phyloP scores from a whole-genome alignment of 495 filamentous ascomycete species.

The Penicillium soppii region DNA sequence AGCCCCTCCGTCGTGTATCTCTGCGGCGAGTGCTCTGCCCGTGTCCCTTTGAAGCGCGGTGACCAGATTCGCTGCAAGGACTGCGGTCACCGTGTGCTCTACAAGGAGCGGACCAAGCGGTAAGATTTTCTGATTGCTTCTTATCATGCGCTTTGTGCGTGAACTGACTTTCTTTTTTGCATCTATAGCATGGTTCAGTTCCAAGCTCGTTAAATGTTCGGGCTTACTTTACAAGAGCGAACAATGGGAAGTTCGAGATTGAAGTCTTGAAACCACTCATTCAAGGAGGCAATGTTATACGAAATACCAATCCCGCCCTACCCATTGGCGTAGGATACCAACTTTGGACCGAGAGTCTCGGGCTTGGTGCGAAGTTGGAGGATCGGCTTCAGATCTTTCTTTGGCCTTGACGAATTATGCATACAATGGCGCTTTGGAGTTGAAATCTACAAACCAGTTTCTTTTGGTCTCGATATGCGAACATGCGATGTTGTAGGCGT shows the following conservation, averaged over 20 bases:
- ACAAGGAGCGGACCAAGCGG: constrained; percentile 98
- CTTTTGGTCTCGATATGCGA: not conserved
- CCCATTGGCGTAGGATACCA: too few relatives aligned
- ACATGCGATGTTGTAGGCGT: not conserved
- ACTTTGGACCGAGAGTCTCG: too few relatives aligned
- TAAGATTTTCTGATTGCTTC: constrained; percentile 42
- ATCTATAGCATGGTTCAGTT: constrained; percentile 88
- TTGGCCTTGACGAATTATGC: constrained; percentile 22
- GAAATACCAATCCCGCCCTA: too few relatives aligned
- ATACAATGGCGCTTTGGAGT: constrained; percentile 35
- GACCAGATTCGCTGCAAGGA: constrained; percentile 93
- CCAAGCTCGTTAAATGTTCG: constrained; percentile 69
- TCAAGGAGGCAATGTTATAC: too few relatives aligned
- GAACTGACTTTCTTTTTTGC: constrained; percentile 14
- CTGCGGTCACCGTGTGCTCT: constrained; percentile 93
- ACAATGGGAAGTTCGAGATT: too few relatives aligned
- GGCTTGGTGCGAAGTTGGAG: constrained; percentile 13
- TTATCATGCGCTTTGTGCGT: constrained; percentile 1
- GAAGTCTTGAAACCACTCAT: not conserved
- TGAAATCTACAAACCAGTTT: constrained; percentile 6
- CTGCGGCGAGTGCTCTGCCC: constrained; percentile 89
- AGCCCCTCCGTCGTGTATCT: constrained; percentile 70
- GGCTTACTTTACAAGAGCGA: not conserved
- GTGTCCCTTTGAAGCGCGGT: constrained; percentile 75
- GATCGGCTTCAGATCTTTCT: constrained; percentile 5